Base-by-base conservation (phyloP, 441 rosid species). In the Arabidopsis lyrata region DNA sequence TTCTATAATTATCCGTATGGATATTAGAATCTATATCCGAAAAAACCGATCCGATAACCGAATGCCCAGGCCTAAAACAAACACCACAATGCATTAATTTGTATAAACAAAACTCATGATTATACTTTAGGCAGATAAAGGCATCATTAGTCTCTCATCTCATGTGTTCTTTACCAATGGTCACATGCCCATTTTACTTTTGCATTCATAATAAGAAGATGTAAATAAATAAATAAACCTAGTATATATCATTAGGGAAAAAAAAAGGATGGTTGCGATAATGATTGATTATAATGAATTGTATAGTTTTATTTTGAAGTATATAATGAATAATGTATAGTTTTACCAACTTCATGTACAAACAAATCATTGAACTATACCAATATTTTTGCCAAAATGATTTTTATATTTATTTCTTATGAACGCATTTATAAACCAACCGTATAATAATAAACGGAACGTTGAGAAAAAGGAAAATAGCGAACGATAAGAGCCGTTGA, bases 111-210 rank as follows among this genome's bases (percentile, higher is more conserved):
- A 29, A 0, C 5, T 44, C 63, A 68, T 57, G 64, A 56, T 56
- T 56, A 53, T 42, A 14, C 56, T 44, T 56, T 56, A 12, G 15
- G 35, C 44, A 68, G 55, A 56, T 44, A 56, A 56, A 22, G 39
- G 70, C 47, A 50, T 22, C 35, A 50, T 50, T 44, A 32, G 64
- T 56, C 45, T 42, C 18, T 42, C 41, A 29, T 56, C 64, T 56
- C 73, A 68, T 57, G 65, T 68, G 56, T 56, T 44, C 31, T 29
- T 42, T 31, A 55, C 22, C 63, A 42, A 15, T 68, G 22, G 52
- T 68, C 72, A 68, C 54, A 68, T 68, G 72, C 32, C 8, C 22
- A 42, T 2, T 42, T 55, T 42, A 60, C 72, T 55, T 68, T 68
- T 68, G 53, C 54, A 41, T 42, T 16, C 20, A n/a, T 41, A 13